Evolutionary conservation across 805 yeast genomes (phyloP).

Genomic region (Candida glaebosa): DNA sequence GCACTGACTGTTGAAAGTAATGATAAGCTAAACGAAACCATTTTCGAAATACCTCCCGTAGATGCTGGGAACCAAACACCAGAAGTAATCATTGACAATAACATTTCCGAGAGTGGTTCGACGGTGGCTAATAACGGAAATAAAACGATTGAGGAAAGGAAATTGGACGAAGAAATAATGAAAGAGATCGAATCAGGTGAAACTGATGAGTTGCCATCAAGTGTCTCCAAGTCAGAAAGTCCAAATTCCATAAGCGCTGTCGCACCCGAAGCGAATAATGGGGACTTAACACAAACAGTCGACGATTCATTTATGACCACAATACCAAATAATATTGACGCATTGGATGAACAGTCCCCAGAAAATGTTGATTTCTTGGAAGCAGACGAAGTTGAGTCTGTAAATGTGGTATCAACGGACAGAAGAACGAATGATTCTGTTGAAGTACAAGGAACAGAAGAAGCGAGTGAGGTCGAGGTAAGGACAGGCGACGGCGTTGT

Average conservation of each 20-base stretch:
- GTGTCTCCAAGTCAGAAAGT: too few species aligned
- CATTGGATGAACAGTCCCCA: not conserved
- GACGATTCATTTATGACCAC: not conserved
- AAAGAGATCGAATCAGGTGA: conserved; percentile 3
- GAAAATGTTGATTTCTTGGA: too few species aligned
- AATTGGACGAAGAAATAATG: conserved; percentile 2
- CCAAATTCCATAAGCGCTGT: too few species aligned
- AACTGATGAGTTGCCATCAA: too few species aligned
- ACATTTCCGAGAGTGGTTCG: not conserved
- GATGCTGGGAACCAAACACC: not conserved
- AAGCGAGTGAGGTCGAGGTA: not conserved
- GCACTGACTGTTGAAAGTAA: conserved; percentile 2
- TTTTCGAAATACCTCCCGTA: not conserved
- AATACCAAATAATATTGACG: not conserved
- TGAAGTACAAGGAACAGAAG: not conserved
- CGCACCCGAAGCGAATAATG: not conserved
- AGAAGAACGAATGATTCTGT: too few species aligned
- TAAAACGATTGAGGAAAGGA: not conserved
- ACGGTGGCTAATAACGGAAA: not conserved
- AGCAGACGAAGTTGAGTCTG: not conserved
- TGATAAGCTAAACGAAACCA: conserved; percentile 3
- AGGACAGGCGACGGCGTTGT: too few species aligned
- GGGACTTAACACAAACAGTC: not conserved
- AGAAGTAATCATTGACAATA: not conserved
- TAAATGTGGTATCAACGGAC: too few species aligned